Percentiles rank a stretch among this genome's conserved stretches.
phyloP scores from a whole-genome alignment of 2,329 filamentous ascomycete genomes.

The Arthrobotrys conoides region DNA sequence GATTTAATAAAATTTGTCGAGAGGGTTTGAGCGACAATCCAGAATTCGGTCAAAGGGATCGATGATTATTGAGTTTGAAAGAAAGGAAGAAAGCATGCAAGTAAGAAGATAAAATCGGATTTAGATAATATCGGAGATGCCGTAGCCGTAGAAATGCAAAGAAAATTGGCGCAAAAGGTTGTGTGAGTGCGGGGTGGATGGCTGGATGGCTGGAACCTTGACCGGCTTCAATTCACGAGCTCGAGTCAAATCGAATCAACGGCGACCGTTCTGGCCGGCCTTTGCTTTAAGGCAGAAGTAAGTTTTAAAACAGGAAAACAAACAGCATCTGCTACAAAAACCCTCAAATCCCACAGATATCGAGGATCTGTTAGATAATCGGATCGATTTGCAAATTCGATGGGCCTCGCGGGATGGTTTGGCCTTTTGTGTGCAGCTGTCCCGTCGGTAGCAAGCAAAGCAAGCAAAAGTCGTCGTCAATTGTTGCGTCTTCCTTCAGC shows the following conservation, averaged over 20 bases:
- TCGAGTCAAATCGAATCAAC: too few species aligned
- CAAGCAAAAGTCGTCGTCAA: conserved; percentile 37
- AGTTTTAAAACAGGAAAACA: conserved; percentile 1
- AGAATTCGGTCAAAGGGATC: conserved; percentile 13
- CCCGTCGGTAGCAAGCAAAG: conserved; percentile 23
- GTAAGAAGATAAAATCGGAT: background rate
- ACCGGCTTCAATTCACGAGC: conserved; percentile 24
- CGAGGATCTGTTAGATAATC: conserved; percentile 12
- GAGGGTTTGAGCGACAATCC: conserved; percentile 31
- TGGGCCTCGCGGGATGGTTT: conserved; percentile 53
- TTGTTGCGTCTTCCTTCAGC: conserved; percentile 43
- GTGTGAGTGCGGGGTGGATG: conserved; percentile 54
- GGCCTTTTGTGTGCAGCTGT: conserved; percentile 34
- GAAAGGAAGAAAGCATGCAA: background rate
- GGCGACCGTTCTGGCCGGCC: conserved; percentile 35
- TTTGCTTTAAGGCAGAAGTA: conserved; percentile 18
- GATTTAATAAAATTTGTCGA: conserved; percentile 29
- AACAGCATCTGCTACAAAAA: conserved; percentile 10
- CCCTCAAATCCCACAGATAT: background rate
- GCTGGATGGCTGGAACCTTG: too few species aligned
- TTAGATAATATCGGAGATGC: conserved; percentile 24
- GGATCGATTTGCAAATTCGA: conserved; percentile 22
- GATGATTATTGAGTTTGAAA: conserved; percentile 10
- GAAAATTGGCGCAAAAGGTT: conserved; percentile 55
- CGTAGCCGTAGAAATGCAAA: conserved; percentile 31